Percentiles rank a stretch among this genome's conserved stretches.
Conservation (phyloP, 257 asterid genomes). For the Solanum corneliomulleri region DNA sequence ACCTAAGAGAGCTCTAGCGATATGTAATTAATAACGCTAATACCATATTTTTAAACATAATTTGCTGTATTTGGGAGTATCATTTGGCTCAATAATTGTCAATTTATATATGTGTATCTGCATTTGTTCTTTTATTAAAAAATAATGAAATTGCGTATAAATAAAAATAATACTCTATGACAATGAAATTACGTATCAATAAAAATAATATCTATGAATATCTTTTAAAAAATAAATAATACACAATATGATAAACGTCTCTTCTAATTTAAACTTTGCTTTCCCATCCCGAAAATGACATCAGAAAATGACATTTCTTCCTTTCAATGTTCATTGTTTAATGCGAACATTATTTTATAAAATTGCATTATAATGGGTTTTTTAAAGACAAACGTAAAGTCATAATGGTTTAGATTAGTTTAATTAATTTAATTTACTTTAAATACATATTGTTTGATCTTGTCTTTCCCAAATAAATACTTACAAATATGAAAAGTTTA, state of each 20-base stretch:
- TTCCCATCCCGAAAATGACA: background rate
- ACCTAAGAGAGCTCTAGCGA: background rate
- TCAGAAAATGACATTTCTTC: background rate
- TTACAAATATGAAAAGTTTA: background rate
- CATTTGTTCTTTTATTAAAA: background rate
- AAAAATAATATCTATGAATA: too few relatives aligned
- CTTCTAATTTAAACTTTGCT: background rate
- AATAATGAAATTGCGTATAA: too few relatives aligned
- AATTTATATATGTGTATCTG: background rate
- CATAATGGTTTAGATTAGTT: background rate
- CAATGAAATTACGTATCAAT: background rate
- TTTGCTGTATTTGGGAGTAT: background rate
- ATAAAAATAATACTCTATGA: too few relatives aligned
- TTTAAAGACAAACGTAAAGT: background rate
- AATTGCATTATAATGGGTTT: background rate
- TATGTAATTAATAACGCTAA: background rate
- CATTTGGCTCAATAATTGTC: background rate
- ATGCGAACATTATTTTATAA: background rate
- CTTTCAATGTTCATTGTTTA: background rate
- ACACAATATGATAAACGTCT: background rate
- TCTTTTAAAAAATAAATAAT: too few relatives aligned
- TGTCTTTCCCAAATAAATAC: too few relatives aligned
- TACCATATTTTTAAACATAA: background rate
- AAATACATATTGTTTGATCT: background rate
- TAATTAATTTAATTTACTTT: background rate